Evolutionary conservation across 164 flowering plant genomes (phyloP).

Genomic region (grape (Vitis vinifera)): DNA sequence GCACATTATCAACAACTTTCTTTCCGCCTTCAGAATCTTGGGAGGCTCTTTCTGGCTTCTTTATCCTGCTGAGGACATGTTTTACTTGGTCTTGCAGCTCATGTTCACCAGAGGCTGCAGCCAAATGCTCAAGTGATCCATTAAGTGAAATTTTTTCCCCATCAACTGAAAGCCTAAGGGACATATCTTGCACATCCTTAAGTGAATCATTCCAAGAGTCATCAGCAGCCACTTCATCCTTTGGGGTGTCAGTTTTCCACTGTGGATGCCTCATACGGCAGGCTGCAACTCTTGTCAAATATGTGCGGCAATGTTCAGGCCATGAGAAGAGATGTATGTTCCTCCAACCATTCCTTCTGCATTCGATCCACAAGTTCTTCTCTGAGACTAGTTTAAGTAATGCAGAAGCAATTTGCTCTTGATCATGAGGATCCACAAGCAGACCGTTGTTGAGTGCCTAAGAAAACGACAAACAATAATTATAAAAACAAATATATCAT

Average conservation of each 20-base stretch:
- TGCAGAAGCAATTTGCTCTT: conserved; percentile 77
- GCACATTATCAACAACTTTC: conserved; percentile 37
- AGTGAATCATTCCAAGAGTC: conserved; percentile 84
- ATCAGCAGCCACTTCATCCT: conserved; percentile 53
- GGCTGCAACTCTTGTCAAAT: conserved; percentile 89
- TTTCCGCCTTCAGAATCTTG: conserved; percentile 37
- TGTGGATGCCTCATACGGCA: conserved; percentile 95
- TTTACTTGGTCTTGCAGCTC: conserved; percentile 78
- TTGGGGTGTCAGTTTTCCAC: conserved; percentile 87
- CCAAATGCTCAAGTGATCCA: conserved; percentile 45
- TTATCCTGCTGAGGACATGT: conserved; percentile 62
- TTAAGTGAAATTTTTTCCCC: conserved; percentile 71
- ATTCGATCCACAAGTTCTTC: conserved; percentile 85
- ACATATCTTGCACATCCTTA: conserved; percentile 86
- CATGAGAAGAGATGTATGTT: conserved; percentile 95
- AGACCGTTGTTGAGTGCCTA: conserved; percentile 92
- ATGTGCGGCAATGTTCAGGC: conserved; percentile 98
- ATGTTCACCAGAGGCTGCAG: conserved; percentile 37
- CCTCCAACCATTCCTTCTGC: conserved; percentile 82
- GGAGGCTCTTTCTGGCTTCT: conserved; percentile 34
- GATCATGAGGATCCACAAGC: conserved; percentile 94
- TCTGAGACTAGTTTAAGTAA: conserved; percentile 87
- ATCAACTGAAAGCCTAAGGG: conserved; percentile 85
- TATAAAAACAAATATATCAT: background rate
- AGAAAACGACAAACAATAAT: conserved; percentile 1